These are phyloP conservation scores for Penicillium corylophilum DNA, from an alignment of 2,329 filamentous ascomycete species.

Conservation along the genomic window DNA sequence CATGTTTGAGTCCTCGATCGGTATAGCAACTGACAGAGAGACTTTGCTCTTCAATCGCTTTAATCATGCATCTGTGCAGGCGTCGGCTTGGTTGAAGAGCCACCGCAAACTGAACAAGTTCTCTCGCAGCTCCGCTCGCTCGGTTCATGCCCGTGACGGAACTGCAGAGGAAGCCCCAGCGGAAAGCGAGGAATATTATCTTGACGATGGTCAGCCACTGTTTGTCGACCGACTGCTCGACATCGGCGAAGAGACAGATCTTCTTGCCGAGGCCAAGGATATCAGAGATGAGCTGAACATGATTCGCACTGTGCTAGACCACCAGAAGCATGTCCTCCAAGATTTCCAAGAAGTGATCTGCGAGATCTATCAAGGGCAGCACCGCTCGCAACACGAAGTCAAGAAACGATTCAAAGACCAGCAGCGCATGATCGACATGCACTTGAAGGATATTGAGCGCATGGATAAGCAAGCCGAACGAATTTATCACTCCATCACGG, in stretches of 20 bases:
- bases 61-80: constrained; percentile 58
- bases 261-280: constrained; percentile 65
- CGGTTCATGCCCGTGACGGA: constrained; percentile 5
- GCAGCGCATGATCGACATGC: constrained; percentile 57
- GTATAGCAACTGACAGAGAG: constrained; percentile 53
- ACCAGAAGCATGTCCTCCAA: constrained; percentile 36
- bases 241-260: constrained; percentile 60
- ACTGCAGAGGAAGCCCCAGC: constrained; percentile 4
- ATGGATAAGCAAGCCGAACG: constrained; percentile 64
- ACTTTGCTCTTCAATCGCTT: constrained; percentile 61
- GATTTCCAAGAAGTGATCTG: constrained; percentile 39
- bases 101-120: constrained; percentile 46
- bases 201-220: constrained; percentile 43
- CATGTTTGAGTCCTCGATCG: constrained; percentile 66
- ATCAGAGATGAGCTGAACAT: constrained; percentile 68
- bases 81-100: constrained; percentile 55
- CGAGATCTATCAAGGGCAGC: constrained; percentile 35
- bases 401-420: constrained; percentile 58
- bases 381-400: constrained; percentile 47
- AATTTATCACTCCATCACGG: constrained; percentile 60
- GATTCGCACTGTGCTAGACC: constrained; percentile 47
- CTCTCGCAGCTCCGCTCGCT: constrained; percentile 7
- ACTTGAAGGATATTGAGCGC: constrained; percentile 59
- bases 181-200: constrained; percentile 22
- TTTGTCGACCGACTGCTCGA: constrained; percentile 49